These are phyloP conservation scores for Prunus mongolica DNA, from an alignment of 306 rosid genomes.

Conservation along the genomic window DNA sequence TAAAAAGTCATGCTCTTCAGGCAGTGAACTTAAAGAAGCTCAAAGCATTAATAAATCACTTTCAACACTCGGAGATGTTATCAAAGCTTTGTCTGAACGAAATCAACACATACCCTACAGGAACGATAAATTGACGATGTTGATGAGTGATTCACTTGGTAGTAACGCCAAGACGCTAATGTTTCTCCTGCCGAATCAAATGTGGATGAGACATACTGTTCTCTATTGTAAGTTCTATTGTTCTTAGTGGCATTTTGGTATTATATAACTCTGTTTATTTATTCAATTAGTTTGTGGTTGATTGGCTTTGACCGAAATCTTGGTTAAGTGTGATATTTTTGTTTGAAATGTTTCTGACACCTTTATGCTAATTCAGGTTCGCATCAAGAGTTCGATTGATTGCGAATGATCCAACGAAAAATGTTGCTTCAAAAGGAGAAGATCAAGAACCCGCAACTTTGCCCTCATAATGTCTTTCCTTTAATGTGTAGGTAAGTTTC, in stretches of 20 bases:
- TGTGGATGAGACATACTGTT: constrained; percentile 88
- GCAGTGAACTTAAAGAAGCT: constrained; percentile 88
- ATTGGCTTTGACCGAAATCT: background rate
- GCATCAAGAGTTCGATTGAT: constrained; percentile 89
- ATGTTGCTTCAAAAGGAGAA: constrained; percentile 63
- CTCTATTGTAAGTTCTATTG: constrained; percentile 59
- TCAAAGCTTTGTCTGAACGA: constrained; percentile 71
- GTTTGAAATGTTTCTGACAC: background rate
- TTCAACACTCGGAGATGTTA: constrained; percentile 91
- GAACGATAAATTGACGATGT: constrained; percentile 89
- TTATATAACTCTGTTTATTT: background rate
- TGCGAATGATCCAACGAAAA: constrained; percentile 85
- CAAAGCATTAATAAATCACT: constrained; percentile 94
- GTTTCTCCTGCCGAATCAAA: constrained; percentile 84
- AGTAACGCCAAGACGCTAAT: constrained; percentile 92
- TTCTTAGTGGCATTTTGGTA: background rate
- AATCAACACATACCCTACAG: constrained; percentile 92
- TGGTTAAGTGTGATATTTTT: background rate
- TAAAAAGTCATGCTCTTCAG: constrained; percentile 59
- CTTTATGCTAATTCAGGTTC: constrained; percentile 42
- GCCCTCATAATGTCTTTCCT: background rate
- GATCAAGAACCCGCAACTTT: too few species aligned
- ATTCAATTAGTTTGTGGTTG: background rate
- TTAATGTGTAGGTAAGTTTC: constrained; percentile 60
- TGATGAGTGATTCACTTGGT: constrained; percentile 95